phyloP scores from a whole-genome alignment of 345 rosid species.

The Gossypium arboreum region DNA sequence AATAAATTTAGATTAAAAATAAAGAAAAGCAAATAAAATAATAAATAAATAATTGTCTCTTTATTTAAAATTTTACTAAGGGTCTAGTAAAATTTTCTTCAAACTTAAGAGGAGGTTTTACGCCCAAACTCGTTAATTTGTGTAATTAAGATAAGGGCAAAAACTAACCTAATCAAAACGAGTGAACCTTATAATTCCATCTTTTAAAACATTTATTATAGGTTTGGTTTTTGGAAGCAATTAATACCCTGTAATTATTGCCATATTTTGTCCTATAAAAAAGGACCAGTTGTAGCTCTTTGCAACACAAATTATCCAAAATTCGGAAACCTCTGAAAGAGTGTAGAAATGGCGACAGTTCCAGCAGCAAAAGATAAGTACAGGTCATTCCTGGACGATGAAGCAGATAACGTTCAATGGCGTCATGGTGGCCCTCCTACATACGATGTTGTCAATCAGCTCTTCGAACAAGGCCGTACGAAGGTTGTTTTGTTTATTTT shows the following conservation, averaged over 20 bases:
- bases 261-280: not conserved
- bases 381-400: constrained; percentile 50
- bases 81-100: too few species aligned
- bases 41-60: too few species aligned
- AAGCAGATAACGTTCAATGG: constrained; percentile 45
- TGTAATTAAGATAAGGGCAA: too few species aligned
- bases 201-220: too few species aligned
- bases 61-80: too few species aligned
- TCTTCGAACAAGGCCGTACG: constrained; percentile 69
- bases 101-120: too few species aligned
- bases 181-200: not conserved
- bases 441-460: constrained; percentile 47
- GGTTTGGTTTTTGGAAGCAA: not conserved
- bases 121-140: too few species aligned
- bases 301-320: too few species aligned
- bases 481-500: constrained; percentile 27
- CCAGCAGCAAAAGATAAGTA: constrained; percentile 43
- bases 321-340: not conserved
- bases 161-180: too few species aligned
- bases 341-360: constrained; percentile 1
- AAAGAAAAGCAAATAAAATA: too few species aligned
- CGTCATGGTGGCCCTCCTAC: constrained; percentile 62
- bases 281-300: not conserved
- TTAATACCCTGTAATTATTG: not conserved
- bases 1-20: too few species aligned